These are phyloP conservation scores for Hypoxylon sp. DNA, from an alignment of 2,329 filamentous ascomycete species.

Conservation along the genomic window DNA sequence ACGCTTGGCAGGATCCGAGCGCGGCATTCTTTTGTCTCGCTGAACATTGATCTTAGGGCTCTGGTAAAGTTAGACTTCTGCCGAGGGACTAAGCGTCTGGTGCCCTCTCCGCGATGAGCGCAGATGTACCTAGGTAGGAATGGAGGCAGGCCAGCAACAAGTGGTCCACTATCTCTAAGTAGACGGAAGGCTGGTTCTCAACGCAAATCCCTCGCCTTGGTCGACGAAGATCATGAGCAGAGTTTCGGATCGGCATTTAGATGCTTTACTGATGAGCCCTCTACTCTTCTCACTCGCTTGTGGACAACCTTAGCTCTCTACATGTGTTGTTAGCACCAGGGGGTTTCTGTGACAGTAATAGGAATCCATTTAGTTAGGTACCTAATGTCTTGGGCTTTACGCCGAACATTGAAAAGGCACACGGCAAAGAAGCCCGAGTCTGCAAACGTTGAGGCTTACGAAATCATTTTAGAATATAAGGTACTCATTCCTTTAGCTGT, in stretches of 20 bases:
- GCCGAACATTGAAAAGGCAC: not conserved
- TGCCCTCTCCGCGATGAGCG: not conserved
- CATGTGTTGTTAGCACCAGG: too few relatives aligned
- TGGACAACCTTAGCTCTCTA: not conserved
- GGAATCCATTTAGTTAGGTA: too few relatives aligned
- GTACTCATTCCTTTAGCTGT: not conserved
- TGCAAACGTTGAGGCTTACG: not conserved
- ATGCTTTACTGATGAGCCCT: not conserved
- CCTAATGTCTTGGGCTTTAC: too few relatives aligned
- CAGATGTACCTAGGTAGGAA: not conserved
- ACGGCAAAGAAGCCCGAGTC: not conserved
- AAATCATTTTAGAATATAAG: not conserved
- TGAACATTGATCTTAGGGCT: not conserved
- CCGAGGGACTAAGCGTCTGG: not conserved
- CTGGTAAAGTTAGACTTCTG: not conserved
- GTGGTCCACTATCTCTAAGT: too few relatives aligned
- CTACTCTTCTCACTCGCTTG: not conserved
- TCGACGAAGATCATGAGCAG: not conserved
- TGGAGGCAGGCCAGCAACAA: too few relatives aligned
- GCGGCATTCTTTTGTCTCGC: not conserved
- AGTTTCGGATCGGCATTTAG: not conserved
- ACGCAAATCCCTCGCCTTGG: too few relatives aligned
- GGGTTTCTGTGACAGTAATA: too few relatives aligned
- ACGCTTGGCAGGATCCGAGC: not conserved
- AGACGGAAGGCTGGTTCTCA: too few relatives aligned